phyloP scores from a whole-genome alignment of 2,329 filamentous ascomycete species.

The Penicillium sclerotigenum region DNA sequence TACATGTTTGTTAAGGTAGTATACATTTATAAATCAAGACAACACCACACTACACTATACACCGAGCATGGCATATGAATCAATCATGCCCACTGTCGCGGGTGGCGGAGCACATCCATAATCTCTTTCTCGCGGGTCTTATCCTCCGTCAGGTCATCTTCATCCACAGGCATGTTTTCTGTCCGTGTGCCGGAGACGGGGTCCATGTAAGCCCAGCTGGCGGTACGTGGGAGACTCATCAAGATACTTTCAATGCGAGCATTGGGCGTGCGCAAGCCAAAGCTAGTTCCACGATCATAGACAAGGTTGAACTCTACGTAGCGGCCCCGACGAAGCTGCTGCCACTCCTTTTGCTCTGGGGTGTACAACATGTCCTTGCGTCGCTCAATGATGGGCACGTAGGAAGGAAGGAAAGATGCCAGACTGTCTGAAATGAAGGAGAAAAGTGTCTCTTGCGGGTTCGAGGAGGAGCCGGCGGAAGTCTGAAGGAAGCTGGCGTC shows the following conservation, averaged over 20 bases:
- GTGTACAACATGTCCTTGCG: slow-evolving; percentile 91
- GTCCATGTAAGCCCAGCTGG: slow-evolving; percentile 95
- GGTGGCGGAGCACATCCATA: slow-evolving; percentile 65
- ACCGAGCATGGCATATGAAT: not conserved
- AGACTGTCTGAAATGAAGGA: slow-evolving; percentile 83
- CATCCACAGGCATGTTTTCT: slow-evolving; percentile 48
- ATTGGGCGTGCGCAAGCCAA: slow-evolving; percentile 88
- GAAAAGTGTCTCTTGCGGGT: slow-evolving; percentile 85
- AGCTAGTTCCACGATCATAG: slow-evolving; percentile 90
- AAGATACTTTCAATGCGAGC: slow-evolving; percentile 93
- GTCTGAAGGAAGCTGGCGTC: slow-evolving; percentile 56
- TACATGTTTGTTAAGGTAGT: not conserved
- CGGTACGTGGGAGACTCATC: slow-evolving; percentile 93
- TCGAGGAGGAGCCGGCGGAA: slow-evolving; percentile 56
- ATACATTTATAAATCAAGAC: slow-evolving; percentile 3
- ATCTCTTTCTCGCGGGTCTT: slow-evolving; percentile 66
- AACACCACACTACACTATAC: not conserved
- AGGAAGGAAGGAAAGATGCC: slow-evolving; percentile 82
- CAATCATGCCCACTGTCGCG: slow-evolving; percentile 56
- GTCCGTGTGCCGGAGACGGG: slow-evolving; percentile 46
- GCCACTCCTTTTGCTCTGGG: slow-evolving; percentile 87
- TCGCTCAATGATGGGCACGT: slow-evolving; percentile 81
- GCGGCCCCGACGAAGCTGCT: slow-evolving; percentile 87
- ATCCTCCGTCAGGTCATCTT: slow-evolving; percentile 34
- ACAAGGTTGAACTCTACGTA: slow-evolving; percentile 99